Percentiles rank a stretch among this genome's conserved stretches.
These are phyloP conservation scores for Kurtzmaniella quercitrusa DNA, from an alignment of 1,139 yeast species.

Conservation along the genomic window DNA sequence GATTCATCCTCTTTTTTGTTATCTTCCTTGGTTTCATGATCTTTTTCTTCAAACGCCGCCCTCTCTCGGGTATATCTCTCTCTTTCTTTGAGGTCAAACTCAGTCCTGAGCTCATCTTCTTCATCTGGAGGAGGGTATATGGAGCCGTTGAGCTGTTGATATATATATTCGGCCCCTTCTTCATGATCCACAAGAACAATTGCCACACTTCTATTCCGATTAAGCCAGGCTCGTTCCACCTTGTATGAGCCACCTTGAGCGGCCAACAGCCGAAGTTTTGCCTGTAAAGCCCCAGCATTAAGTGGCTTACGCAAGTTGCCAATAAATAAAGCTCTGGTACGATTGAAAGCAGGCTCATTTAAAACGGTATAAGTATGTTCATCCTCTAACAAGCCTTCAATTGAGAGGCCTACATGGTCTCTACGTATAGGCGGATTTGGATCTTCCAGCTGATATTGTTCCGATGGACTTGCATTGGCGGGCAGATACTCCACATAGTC, in stretches of 20 bases:
- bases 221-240: constrained; percentile 46
- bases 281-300: constrained; percentile 35
- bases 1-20: neutral
- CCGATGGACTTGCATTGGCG: constrained; percentile 1
- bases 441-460: neutral
- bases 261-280: constrained; percentile 25
- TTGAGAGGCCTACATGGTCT: constrained; percentile 25
- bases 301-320: constrained; percentile 40
- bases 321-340: constrained; percentile 40
- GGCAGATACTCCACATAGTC: neutral
- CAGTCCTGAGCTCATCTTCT: constrained; percentile 18
- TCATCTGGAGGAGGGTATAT: constrained; percentile 28
- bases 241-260: constrained; percentile 19
- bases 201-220: constrained; percentile 37
- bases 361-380: constrained; percentile 31
- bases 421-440: neutral
- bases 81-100: constrained; percentile 19
- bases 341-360: constrained; percentile 27
- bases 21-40: constrained; percentile 11
- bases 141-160: constrained; percentile 29
- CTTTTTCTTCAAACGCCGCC: constrained; percentile 5
- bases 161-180: constrained; percentile 35
- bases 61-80: constrained; percentile 20
- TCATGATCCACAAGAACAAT: constrained; percentile 36
- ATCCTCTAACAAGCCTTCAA: constrained; percentile 9